Base-by-base conservation (phyloP, 495 filamentous ascomycete species). In the Trichoderma virens region DNA sequence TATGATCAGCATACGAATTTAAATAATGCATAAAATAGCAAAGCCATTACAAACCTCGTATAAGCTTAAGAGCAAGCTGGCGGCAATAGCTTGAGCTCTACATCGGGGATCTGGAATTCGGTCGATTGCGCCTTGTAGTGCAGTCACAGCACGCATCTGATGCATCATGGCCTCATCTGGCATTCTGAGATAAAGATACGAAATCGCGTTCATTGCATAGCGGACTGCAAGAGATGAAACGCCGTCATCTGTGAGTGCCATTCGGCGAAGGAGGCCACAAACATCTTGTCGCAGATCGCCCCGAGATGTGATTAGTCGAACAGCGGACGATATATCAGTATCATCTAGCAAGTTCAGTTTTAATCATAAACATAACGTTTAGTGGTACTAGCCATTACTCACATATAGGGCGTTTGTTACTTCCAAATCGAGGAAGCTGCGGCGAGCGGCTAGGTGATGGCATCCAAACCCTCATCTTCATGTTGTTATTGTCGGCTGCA, bases 21-120 rank as follows among this genome's bases (percentile, higher is more conserved):
- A 25, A 51, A 27, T 51, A 18, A 5, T 41, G 18, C 18, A 41
- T 41, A 41, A 4, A 16, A 41, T 11, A 18, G 20, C n/a, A 47
- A 23, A 47, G 43, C n/a, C 16, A 47, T 20, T 47, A 56, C 51
- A 56, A n/a, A 56, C 51, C 51, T 56, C 51, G 51, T 56, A 56
- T n/a, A 56, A 16, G 20, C 51, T 56, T 8, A 56, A 25, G 6
- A 56, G 23, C 51, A 56, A 30, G 51, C 51, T 56, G 9, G 51
- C 51, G 20, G 51, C 51, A 30, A 56, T 56, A 18, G 51, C 51
- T 30, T 56, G 51, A 18, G 51, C 51, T 56, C 51, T 56, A 6
- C 25, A 56, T n/a, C 25, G 7, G 23, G 51, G 27, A 31, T 56
- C 51, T 18, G 2, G 7, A 30, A 30, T 56, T 25, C 27, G 25